Base-by-base conservation (phyloP, 73 alveolate species). In the Strombidium stylifer region DNA sequence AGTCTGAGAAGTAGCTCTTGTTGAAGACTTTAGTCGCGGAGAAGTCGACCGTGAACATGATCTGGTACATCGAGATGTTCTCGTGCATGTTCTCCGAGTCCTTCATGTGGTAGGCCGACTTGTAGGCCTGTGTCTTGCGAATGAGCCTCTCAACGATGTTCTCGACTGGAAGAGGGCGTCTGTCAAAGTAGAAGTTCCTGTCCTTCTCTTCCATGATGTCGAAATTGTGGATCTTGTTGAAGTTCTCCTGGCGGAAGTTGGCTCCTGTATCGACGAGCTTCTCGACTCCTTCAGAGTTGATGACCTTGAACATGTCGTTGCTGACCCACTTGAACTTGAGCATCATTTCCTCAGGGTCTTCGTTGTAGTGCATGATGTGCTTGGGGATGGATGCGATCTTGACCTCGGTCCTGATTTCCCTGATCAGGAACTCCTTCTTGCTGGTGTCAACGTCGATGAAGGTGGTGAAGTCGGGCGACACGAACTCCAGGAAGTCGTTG, bases 271-370 rank as follows among this genome's bases (percentile, higher is more conserved):
- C 75, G 3, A 60, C 61, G 11, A 60, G 14, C 27, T 49, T 60
- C 19, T 60, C 75, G 41, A 60, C 41, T 1, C 75, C 75, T 19
- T 60, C 75, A 18, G 15, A n/a, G 61, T 60, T 60, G n/a, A 60
- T 55, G 20, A 60, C 15, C 52, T 27, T 60, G 5, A 60, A 8
- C 1, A 49, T 40, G 5, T 23, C 49, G 7, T 60, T 44, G 12
- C 26, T 47, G 4, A 40, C 28, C 75, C 75, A 60, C 51, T 7
- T 24, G 49, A 60, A 60, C 31, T 60, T 39, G 2, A 10, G 46
- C 2, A 49, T 49, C 20, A 12, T 28, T 12, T 2, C 1, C 3
- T 3, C 8, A 10, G 28, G 20, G 18, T n/a, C 36, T 21, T 41
- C 75, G 11, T 60, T 60, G 42, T 10, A 32, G 42, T 10, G 4